Conservation (phyloP, 2,329 filamentous ascomycete species). For the Colletotrichum theobromicola region DNA sequence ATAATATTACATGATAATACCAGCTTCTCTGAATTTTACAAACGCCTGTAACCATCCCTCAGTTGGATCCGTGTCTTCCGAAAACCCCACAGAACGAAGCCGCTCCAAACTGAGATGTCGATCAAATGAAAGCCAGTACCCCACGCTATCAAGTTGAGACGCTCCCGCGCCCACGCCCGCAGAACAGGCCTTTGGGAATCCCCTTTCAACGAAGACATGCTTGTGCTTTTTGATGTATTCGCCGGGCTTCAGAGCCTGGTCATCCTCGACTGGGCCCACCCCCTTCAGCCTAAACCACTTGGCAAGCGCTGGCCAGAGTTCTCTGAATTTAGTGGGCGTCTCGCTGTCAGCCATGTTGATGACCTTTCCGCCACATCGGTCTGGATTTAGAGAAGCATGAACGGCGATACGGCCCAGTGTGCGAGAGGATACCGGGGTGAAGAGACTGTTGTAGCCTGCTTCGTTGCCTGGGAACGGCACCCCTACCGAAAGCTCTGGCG, state of each 20-base stretch:
- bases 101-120: conserved; percentile 48
- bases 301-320: conserved; percentile 35
- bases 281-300: conserved; percentile 36
- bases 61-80: conserved; percentile 38
- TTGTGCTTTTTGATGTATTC: conserved; percentile 34
- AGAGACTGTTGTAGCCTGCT: conserved; percentile 27
- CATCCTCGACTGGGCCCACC: conserved; percentile 20
- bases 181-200: conserved; percentile 26
- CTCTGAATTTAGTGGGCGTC: conserved; percentile 28
- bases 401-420: conserved; percentile 34
- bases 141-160: conserved; percentile 46
- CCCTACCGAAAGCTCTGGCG: background rate
- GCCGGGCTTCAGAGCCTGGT: conserved; percentile 24
- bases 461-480: conserved; percentile 35
- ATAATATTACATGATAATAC: conserved; percentile 36
- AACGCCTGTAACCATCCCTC: conserved; percentile 49
- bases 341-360: conserved; percentile 37
- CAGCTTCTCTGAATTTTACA: conserved; percentile 43
- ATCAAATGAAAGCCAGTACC: conserved; percentile 53
- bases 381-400: conserved; percentile 31
- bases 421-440: conserved; percentile 35
- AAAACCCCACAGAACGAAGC: conserved; percentile 43
- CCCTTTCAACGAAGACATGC: conserved; percentile 32
- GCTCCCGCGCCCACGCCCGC: conserved; percentile 41
- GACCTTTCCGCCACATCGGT: conserved; percentile 31